A percentile compares a stretch with the other conserved stretches of the same genome.
phyloP scores from a whole-genome alignment of 257 asterid genomes.

The Knoxia roxburghii region DNA sequence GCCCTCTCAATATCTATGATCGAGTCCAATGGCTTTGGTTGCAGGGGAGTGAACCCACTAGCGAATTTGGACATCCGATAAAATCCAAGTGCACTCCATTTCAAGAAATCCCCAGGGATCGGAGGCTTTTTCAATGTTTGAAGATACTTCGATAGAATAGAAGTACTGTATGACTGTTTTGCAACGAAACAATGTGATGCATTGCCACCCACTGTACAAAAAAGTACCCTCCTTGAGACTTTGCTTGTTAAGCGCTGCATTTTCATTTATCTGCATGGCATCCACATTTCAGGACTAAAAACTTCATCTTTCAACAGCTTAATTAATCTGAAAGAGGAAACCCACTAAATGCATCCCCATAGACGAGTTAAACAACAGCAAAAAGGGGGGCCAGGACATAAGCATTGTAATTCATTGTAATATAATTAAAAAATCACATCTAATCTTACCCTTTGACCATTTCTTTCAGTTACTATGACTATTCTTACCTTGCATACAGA shows the following conservation, averaged over 20 bases:
- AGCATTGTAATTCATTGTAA: no score
- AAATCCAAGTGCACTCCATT: conserved; percentile 41
- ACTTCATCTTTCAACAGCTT: no score
- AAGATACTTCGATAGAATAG: conserved; percentile 27
- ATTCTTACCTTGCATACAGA: no score
- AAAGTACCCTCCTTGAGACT: conserved; percentile 13
- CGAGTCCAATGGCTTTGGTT: conserved; percentile 60
- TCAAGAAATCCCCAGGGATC: conserved; percentile 36
- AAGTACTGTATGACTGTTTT: conserved; percentile 32
- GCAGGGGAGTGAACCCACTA: conserved; percentile 68
- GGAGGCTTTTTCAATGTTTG: conserved; percentile 34
- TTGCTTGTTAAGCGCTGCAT: conserved; percentile 18
- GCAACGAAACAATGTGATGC: conserved; percentile 21
- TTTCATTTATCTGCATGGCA: conserved; percentile 22
- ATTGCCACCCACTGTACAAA: conserved; percentile 9
- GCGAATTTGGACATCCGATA: conserved; percentile 67
- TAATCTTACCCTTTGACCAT: no score
- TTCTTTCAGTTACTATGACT: no score
- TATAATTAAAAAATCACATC: no score
- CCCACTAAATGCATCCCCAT: background rate
- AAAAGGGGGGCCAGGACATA: no score
- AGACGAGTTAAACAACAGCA: background rate
- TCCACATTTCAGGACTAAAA: no score
- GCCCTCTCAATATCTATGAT: conserved; percentile 79
- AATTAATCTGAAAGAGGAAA: background rate